Evolutionary conservation across 352 stramenopile species (phyloP), one percentile per base, ranked within the genome.

Genomic region (Thraustotheca clavata): DNA sequence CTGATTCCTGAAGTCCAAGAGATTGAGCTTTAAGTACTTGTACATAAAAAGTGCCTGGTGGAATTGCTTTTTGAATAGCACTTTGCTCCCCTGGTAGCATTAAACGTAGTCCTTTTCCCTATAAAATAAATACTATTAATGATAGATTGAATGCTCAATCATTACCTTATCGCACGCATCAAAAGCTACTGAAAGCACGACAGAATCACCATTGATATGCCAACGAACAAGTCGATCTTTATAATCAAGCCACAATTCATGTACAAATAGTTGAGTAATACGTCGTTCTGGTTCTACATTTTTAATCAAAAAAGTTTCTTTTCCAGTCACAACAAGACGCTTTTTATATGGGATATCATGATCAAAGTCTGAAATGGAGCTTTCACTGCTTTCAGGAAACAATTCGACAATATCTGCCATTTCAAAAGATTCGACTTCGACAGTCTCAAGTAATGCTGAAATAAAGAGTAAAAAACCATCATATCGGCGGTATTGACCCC

Each of bases 221-320:
- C 83, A 93, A 8, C 83, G 81, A 36, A 93, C 83, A 35, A 93
- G 71, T 6, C 83, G 77, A 33, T 88, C 73, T 59, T 93, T 93
- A 67, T 89, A 83, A 63, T 93, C 83, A 26, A 93, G 67, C 83
- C 83, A 93, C 3, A 93, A 49, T 41, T 93, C 83, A 49, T 93
- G 83, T 8, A 93, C 83, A 62, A 93, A 92, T 26, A 93, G 71
- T 57, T 93, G 83, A 7, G 83, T 93, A 31, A 93, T 77, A 0
- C 75, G 72, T 7, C 83, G 79, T 12, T 77, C 76, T 22, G 79
- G 69, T 33, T 80, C 79, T 20, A 52, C 34, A 31, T 52, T 52
- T 2, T 81, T 67, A 34, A 93, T 67, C 22, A 77, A 79, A 59
- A 85, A 88, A n/a, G 83, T 93, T 50, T 93, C 83, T 43, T 91